Percentiles rank a stretch among this genome's conserved stretches.
Conservation (phyloP, 1,284 basidiomycete genomes). For the Termitomyces sp. region DNA sequence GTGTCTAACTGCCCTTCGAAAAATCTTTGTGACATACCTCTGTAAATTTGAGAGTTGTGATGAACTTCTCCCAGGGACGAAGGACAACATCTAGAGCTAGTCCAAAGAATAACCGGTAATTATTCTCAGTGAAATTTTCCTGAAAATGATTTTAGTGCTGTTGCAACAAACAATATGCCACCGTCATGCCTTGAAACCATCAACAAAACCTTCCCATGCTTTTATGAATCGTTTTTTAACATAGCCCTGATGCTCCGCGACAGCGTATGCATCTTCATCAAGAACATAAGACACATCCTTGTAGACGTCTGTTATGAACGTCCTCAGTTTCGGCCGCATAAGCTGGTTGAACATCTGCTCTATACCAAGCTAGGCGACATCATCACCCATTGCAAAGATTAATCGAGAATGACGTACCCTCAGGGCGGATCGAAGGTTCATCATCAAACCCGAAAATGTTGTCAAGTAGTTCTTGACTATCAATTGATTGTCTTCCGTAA, state of each 20-base stretch:
- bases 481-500: conserved; percentile 54
- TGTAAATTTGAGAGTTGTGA: conserved; percentile 79
- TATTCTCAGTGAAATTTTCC: conserved; percentile 83
- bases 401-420: conserved; percentile 44
- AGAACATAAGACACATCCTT: conserved; percentile 85
- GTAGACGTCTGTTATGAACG: conserved; percentile 83
- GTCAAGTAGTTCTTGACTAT: conserved; percentile 42
- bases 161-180: conserved; percentile 13
- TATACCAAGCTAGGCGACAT: conserved; percentile 60
- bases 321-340: conserved; percentile 79
- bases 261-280: conserved; percentile 82
- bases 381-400: background rate
- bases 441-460: conserved; percentile 47
- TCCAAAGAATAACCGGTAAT: conserved; percentile 83
- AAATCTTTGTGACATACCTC: conserved; percentile 50
- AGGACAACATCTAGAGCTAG: conserved; percentile 84
- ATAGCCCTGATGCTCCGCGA: conserved; percentile 81
- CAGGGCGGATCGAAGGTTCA: conserved; percentile 65
- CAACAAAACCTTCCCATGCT: conserved; percentile 79
- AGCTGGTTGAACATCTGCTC: conserved; percentile 95
- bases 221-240: conserved; percentile 87
- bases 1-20: background rate
- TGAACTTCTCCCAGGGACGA: conserved; percentile 89
- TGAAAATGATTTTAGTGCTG: background rate
- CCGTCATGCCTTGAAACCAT: conserved; percentile 71